Base-by-base conservation (phyloP, 1,284 basidiomycete species). In the Ustilago hordei region DNA sequence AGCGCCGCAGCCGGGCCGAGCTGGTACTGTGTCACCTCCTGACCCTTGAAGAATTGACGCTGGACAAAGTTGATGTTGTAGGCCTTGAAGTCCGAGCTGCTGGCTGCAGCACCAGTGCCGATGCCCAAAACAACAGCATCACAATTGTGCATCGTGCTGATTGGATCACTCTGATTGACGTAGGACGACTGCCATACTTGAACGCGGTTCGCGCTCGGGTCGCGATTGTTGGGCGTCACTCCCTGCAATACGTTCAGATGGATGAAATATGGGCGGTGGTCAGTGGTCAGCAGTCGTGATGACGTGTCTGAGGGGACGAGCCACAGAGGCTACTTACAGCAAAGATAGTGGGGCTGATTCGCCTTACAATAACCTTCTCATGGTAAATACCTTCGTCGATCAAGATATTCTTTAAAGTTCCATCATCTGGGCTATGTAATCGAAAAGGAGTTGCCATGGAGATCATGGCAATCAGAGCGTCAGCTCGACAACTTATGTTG, bases 61-160 rank as follows among this genome's bases (percentile, higher is more conserved):
- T 76, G 69, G 23, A 39, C 35, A 28, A 76, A 72, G 38, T 76
- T 53, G 52, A 76, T 68, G 43, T 76, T 76, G 65, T 76, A 76
- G 12, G 74, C 69, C n/a, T 69, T 68, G 53, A 76, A 76, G 39
- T 76, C 62, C 13, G 53, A 38, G 23, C 11, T n/a, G 19, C 62
- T 52, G 19, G 52, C 28, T 38, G 56, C 8, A 38, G 71, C 28
- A 4, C 34, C 61, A 6, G 50, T 58, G 58, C 65, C 69, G 35
- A 76, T 54, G 38, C 47, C 48, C 15, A 76, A 63, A 1, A 67
- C 65, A 19, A 66, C 64, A 0, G 74, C 65, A 31, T 76, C 74
- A n/a, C 69, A 71, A 36, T 76, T 76, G 59, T 36, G 36, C 17
- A 53, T 35, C 4, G 23, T 39, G 28, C 13, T 32, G 39, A 9